A percentile compares a stretch with the other conserved stretches of the same genome.
Conservation (phyloP, 225 moss, liverwort and hornwort genomes). For the Pleurozium schreberi region DNA sequence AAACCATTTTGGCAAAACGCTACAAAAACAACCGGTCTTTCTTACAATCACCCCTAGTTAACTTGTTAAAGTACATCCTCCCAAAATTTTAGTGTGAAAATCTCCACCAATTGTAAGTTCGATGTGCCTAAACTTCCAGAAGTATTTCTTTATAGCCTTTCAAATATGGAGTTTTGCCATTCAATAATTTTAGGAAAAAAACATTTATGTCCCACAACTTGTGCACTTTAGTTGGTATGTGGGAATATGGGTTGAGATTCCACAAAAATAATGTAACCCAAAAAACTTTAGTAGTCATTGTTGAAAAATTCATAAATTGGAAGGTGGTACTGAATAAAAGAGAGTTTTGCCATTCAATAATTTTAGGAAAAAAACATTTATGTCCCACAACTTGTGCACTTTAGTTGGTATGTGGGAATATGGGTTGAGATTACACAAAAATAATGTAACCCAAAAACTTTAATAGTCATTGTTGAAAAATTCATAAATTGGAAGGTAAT, state of each 20-base stretch:
- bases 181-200: neutral
- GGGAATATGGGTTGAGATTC: neutral
- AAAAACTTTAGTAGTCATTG: neutral
- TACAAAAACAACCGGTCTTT: too few relatives aligned
- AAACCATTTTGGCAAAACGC: too few relatives aligned
- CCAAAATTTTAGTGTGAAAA: too few relatives aligned
- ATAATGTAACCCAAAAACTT: too few relatives aligned
- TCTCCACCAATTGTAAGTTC: neutral
- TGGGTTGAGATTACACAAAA: neutral
- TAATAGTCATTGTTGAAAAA: neutral
- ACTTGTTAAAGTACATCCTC: too few relatives aligned
- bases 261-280: accelerated
- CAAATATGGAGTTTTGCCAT: neutral
- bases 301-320: neutral
- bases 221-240: neutral
- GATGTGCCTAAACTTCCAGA: neutral
- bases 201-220: neutral
- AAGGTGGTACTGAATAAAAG: too few relatives aligned
- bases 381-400: neutral
- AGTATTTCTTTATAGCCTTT: neutral
- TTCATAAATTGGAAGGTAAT: too few relatives aligned
- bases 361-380: neutral
- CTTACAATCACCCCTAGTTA: too few relatives aligned
- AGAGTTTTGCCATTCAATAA: neutral
- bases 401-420: neutral